Percentiles rank a stretch among this genome's conserved stretches.
Conservation (phyloP, 2,329 filamentous ascomycete genomes). For the Didymella pinodella region DNA sequence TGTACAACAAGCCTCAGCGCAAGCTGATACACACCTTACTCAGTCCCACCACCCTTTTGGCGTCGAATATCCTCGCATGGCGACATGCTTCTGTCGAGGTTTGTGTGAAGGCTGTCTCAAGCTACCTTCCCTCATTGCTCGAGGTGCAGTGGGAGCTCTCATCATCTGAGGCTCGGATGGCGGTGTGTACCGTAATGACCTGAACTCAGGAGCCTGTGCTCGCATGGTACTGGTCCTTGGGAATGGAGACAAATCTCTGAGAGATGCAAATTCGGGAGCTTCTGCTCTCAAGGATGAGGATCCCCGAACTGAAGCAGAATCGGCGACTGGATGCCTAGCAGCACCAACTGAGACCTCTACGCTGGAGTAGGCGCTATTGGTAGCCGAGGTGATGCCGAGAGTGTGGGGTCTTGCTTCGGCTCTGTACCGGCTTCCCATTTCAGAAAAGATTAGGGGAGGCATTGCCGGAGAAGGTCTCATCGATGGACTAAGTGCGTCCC, state of each 20-base stretch:
- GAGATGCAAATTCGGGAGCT: not conserved
- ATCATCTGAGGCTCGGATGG: conserved; percentile 12
- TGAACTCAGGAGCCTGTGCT: conserved; percentile 5
- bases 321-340: not conserved
- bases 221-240: not conserved
- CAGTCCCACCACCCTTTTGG: not conserved
- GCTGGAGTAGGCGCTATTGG: not conserved
- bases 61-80: not conserved
- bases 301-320: not conserved
- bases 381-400: not conserved
- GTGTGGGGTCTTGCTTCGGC: not conserved
- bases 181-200: conserved; percentile 1
- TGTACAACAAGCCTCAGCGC: not conserved
- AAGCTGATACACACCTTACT: not conserved
- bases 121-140: conserved; percentile 9
- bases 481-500: not conserved
- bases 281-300: not conserved
- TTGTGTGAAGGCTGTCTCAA: not conserved
- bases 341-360: not conserved
- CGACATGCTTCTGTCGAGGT: not conserved
- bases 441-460: not conserved
- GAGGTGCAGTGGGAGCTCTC: conserved; percentile 12
- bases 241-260: not conserved
- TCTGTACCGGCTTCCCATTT: not conserved
- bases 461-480: not conserved